Base-by-base conservation (phyloP, 2,329 filamentous ascomycete genomes). In the Neonectria magnoliae region DNA sequence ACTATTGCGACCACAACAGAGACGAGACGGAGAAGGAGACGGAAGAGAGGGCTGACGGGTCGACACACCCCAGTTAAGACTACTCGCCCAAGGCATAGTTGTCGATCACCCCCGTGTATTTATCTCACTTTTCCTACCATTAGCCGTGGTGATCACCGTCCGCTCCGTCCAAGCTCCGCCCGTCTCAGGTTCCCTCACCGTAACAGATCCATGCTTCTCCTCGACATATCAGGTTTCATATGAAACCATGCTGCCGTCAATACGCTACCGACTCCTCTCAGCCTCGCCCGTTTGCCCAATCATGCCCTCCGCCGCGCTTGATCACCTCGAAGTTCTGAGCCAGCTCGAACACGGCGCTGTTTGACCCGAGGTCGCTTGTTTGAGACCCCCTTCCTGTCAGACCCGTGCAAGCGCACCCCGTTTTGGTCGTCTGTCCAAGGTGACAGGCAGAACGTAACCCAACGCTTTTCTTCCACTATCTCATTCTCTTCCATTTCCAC, bases 201-300 rank as follows among this genome's bases (percentile, higher is more conserved):
- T 73, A 62, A 67, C 68, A 71, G 62, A 62, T 56, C 62, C 57
- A 57, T 69, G 57, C 65, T 57, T 47, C 54, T 64, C 71, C 83
- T 80, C 78, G 78, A 85, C 82, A 73, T 74, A 72, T 78, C 74
- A 71, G 72, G 81, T 84, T 84, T 84, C 83, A 82, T 68, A 73
- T 80, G 79, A 83, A 81, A 84, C 81, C 62, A 67, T 68, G 65
- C 64, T 62, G 73, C 69, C 51, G 60, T 57, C 64, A 54, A 68
- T 44, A 44, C 61, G 64, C 54, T 59, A 61, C 69, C 33, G 62
- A 62, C 63, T 62, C 66, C 64, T 60, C 60, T 63, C 63, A 64
- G 60, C 55, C 60, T 57, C 56, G 29, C 25, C 47, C 38, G 53
- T 4, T n/a, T 13, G 50, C 41, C 72, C 72, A 74, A 73, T 74